These are phyloP conservation scores for Tulasnella calospora DNA, from an alignment of 768 basidiomycete genomes.

Conservation along the genomic window DNA sequence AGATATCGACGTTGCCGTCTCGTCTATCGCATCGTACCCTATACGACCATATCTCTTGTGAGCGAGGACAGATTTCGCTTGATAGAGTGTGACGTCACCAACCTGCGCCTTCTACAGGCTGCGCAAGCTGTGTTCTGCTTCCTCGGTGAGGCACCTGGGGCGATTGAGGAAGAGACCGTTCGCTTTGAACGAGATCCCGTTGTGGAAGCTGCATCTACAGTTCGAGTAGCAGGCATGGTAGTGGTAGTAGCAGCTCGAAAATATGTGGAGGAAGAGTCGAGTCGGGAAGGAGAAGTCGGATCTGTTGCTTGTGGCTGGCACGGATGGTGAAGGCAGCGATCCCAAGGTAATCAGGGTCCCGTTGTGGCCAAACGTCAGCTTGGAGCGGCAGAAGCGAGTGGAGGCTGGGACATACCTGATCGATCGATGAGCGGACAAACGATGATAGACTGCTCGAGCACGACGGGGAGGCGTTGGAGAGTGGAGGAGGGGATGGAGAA, in stretches of 20 bases:
- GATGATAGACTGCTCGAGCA: constrained; percentile 3
- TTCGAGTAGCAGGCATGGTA: constrained; percentile 9
- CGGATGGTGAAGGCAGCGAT: neutral
- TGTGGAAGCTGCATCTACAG: neutral
- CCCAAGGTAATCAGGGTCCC: neutral
- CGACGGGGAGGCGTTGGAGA: neutral
- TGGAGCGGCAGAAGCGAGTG: neutral
- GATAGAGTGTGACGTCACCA: neutral
- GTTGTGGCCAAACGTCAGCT: neutral
- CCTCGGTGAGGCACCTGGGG: constrained; percentile 57
- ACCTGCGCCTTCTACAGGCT: constrained; percentile 66
- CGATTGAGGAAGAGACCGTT: neutral
- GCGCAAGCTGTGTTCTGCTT: constrained; percentile 90
- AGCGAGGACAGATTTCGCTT: neutral
- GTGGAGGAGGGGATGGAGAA: neutral
- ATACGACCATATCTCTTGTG: neutral
- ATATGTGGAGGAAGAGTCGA: neutral
- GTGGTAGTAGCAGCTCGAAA: neutral
- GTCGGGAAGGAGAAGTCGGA: neutral
- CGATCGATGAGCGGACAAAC: neutral
- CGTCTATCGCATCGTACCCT: constrained; percentile 84
- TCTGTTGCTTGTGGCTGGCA: neutral
- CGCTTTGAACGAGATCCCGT: neutral
- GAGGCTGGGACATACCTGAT: neutral
- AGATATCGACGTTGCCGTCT: constrained; percentile 48